Evolutionary conservation across 192 early-diverging fungal species (phyloP).

Genomic region (Backusella tuberculispora): DNA sequence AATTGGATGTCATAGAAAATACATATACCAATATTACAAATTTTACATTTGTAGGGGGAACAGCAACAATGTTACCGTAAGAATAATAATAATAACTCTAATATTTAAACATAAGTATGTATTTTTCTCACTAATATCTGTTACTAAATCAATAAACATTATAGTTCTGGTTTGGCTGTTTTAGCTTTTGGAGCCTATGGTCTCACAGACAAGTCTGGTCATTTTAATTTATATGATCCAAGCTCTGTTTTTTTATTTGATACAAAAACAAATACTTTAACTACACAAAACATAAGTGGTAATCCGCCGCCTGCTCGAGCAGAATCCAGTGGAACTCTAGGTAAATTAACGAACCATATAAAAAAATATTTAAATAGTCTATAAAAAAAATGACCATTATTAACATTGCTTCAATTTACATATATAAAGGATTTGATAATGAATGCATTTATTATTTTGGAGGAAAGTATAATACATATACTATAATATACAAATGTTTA

Average conservation of each 20-base stretch:
- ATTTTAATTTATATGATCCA: background rate
- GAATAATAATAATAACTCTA: background rate
- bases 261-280: background rate
- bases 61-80: constrained; percentile 7
- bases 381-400: background rate
- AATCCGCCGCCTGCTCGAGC: background rate
- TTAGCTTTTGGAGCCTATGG: constrained; percentile 13
- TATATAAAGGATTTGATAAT: background rate
- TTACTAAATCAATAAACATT: background rate
- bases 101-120: too few species aligned
- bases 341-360: background rate
- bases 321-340: background rate
- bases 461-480: background rate
- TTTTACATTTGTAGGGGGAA: constrained; percentile 3
- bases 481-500: background rate
- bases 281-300: background rate
- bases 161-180: background rate
- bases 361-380: background rate
- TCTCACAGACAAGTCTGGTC: background rate
- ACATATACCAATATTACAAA: constrained; percentile 2
- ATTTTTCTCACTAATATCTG: background rate
- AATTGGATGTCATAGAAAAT: background rate
- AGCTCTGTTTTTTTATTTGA: constrained; percentile 9
- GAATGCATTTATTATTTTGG: constrained; percentile 18
- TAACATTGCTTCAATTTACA: background rate